Evolutionary conservation across 768 basidiomycete species (phyloP).

Genomic region (Pulveroboletus sp.): DNA sequence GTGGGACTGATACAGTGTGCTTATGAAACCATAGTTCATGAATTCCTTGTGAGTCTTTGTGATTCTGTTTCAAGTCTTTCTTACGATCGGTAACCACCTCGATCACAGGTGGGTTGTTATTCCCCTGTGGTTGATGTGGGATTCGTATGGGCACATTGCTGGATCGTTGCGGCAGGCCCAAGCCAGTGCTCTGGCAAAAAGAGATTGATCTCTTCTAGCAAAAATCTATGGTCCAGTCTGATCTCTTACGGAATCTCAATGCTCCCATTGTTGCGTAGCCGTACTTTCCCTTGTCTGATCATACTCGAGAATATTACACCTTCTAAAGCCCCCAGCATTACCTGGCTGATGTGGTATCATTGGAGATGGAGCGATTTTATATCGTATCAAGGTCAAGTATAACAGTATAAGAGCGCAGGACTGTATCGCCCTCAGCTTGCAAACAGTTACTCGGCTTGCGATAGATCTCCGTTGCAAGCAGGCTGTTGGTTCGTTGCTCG

Average conservation of each 20-base stretch:
- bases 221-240: background rate
- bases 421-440: background rate
- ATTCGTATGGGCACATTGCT: slow-evolving; percentile 67
- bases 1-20: background rate
- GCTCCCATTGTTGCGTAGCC: background rate
- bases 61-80: background rate
- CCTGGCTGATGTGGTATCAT: background rate
- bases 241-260: background rate
- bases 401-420: no score
- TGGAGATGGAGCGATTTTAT: background rate
- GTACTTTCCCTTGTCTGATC: no score
- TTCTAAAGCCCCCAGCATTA: background rate
- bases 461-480: no score
- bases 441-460: no score
- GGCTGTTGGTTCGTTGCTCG: no score
- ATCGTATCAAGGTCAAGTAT: no score
- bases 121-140: slow-evolving; percentile 32
- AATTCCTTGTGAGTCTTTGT: slow-evolving; percentile 58
- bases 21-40: slow-evolving; percentile 56
- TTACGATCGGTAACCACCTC: background rate
- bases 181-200: slow-evolving; percentile 1
- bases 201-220: background rate
- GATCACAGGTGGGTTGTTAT: slow-evolving; percentile 69
- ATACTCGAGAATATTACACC: no score
- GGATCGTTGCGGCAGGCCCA: slow-evolving; percentile 46